Percentiles rank a stretch among this genome's conserved stretches.
phyloP scores from a whole-genome alignment of 352 stramenopile genomes.

The Thraustochytrium sp. region DNA sequence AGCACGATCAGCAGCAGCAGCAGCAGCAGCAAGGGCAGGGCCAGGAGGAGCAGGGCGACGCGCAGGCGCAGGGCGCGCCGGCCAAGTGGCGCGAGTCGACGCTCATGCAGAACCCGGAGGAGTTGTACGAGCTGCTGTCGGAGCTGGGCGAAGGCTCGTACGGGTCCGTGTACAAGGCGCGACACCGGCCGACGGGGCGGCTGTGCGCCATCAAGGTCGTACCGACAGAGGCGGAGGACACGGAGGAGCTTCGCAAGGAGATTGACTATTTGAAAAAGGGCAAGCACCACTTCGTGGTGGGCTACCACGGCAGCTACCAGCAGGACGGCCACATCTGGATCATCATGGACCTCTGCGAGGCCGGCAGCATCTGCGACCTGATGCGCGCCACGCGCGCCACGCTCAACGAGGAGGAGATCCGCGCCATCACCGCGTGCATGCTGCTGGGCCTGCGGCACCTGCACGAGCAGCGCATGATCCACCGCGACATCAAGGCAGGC shows the following conservation, averaged over 20 bases:
- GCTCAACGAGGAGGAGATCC: conserved; percentile 31
- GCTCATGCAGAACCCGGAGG: conserved; percentile 27
- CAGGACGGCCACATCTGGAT: conserved; percentile 33
- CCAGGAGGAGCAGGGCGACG: neutral
- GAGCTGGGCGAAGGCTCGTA: conserved; percentile 41
- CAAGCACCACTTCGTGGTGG: conserved; percentile 40
- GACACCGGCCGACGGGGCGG: neutral
- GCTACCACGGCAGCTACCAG: conserved; percentile 38
- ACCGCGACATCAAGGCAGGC: conserved; percentile 53
- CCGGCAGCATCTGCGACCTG: conserved; percentile 17
- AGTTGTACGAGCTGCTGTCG: conserved; percentile 34
- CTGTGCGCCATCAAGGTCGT: conserved; percentile 34
- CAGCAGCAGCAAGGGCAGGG: neutral
- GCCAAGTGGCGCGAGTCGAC: conserved; percentile 30
- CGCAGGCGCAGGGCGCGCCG: neutral
- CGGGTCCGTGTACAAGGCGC: conserved; percentile 33
- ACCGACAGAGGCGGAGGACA: conserved; percentile 26
- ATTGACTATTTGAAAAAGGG: conserved; percentile 43
- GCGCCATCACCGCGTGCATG: conserved; percentile 22
- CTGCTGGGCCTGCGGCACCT: conserved; percentile 51
- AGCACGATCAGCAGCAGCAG: neutral
- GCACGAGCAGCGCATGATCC: conserved; percentile 51
- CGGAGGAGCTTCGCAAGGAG: conserved; percentile 36
- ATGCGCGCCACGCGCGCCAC: conserved; percentile 31
- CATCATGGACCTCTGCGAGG: conserved; percentile 40